Percentiles rank a stretch among this genome's conserved stretches.
Evolutionary conservation across 176 grass and related monocot genomes (phyloP).

Genomic region (Cenchrus purpureus): DNA sequence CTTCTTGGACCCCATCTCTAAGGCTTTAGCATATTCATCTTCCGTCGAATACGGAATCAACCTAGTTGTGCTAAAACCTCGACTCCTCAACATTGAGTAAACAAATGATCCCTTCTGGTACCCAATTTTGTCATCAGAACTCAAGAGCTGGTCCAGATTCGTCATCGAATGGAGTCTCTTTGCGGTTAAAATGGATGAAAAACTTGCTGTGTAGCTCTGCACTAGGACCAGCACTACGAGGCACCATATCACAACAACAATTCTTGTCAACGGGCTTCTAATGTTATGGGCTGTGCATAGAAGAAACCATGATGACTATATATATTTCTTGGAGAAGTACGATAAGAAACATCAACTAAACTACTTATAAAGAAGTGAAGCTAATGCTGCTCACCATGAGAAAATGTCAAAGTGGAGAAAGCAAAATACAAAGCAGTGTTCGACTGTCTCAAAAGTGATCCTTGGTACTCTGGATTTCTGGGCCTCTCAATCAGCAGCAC

Average conservation of each 20-base stretch:
- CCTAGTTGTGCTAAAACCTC: conserved; percentile 35
- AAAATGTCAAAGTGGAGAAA: conserved; percentile 66
- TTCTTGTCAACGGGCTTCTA: conserved; percentile 49
- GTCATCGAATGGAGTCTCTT: conserved; percentile 40
- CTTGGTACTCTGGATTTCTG: conserved; percentile 54
- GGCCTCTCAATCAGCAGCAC: conserved; percentile 67
- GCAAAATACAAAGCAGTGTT: conserved; percentile 62
- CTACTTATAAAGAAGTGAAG: neutral
- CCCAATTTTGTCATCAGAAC: conserved; percentile 39
- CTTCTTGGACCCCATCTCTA: conserved; percentile 43
- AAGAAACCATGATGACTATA: no score
- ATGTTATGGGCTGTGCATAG: conserved; percentile 53
- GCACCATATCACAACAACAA: conserved; percentile 64
- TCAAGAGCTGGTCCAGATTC: conserved; percentile 46
- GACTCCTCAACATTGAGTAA: conserved; percentile 11
- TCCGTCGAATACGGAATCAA: conserved; percentile 39
- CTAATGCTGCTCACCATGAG: conserved; percentile 50
- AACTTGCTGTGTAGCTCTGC: conserved; percentile 69
- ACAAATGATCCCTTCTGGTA: conserved; percentile 59
- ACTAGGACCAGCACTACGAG: conserved; percentile 64
- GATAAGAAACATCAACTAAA: neutral
- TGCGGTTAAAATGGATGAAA: conserved; percentile 60
- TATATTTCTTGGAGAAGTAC: no score
- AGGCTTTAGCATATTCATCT: conserved; percentile 58
- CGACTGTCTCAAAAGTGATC: conserved; percentile 44